A percentile compares a stretch with the other conserved stretches of the same genome.
phyloP scores from a whole-genome alignment of 2,329 filamentous ascomycete genomes.

The Cadophora gregata region DNA sequence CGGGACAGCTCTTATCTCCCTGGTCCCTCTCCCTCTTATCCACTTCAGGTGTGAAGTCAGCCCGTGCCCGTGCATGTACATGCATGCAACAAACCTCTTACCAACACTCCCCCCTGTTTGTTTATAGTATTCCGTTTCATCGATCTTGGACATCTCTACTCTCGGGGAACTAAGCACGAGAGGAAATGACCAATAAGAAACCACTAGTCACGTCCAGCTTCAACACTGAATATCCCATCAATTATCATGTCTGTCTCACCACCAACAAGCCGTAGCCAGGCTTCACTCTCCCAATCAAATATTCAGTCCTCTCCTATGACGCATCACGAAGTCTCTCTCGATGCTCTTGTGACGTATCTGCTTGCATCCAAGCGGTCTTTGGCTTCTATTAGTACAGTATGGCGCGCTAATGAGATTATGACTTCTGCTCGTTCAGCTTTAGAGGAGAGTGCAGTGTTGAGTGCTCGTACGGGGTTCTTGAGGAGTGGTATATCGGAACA shows the following conservation, averaged over 20 bases:
- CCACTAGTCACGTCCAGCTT: not conserved
- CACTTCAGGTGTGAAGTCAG: too few relatives aligned
- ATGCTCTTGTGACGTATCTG: slow-evolving; percentile 82
- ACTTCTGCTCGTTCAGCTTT: slow-evolving; percentile 75
- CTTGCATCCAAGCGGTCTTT: slow-evolving; percentile 87
- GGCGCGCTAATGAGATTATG: slow-evolving; percentile 86
- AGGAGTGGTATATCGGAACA: slow-evolving; percentile 65
- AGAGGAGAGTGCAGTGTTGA: slow-evolving; percentile 78
- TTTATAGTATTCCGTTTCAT: too few relatives aligned
- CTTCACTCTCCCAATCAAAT: slow-evolving; percentile 37
- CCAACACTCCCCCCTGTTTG: too few relatives aligned
- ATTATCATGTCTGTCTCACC: slow-evolving; percentile 23
- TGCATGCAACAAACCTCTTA: too few relatives aligned
- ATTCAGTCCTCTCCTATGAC: slow-evolving; percentile 34
- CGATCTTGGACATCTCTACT: slow-evolving; percentile 8
- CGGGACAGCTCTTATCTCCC: too few relatives aligned
- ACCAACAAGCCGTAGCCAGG: slow-evolving; percentile 36
- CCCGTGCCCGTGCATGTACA: too few relatives aligned
- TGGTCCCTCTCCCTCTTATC: too few relatives aligned
- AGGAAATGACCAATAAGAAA: slow-evolving; percentile 1
- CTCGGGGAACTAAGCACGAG: not conserved
- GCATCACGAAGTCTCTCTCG: slow-evolving; percentile 56
- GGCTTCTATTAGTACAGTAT: slow-evolving; percentile 80
- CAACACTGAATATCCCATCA: not conserved
- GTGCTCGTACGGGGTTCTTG: slow-evolving; percentile 72